phyloP scores from a whole-genome alignment of 805 yeast species.

The Candida xyloterini region DNA sequence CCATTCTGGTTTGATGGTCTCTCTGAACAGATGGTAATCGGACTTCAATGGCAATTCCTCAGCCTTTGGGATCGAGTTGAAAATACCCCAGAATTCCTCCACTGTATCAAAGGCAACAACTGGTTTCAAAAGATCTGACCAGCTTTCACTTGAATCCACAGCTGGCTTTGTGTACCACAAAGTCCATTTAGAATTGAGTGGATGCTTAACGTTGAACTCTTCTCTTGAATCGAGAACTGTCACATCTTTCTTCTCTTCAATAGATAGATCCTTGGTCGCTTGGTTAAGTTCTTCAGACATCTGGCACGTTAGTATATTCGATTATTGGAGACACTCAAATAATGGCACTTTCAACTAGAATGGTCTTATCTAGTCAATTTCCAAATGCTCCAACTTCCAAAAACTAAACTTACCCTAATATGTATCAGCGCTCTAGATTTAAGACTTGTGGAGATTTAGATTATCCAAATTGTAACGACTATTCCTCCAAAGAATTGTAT shows the following conservation, averaged over 20 bases:
- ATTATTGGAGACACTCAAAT: not conserved
- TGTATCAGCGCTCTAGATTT: slow-evolving; percentile 8
- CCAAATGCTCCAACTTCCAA: not conserved
- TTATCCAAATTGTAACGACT: slow-evolving; percentile 2
- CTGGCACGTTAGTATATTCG: slow-evolving; percentile 12
- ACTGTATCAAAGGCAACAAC: slow-evolving; percentile 91
- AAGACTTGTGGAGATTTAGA: slow-evolving; percentile 1
- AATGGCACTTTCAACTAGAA: not conserved
- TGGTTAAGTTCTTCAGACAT: slow-evolving; percentile 35
- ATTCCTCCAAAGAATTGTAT: slow-evolving; percentile 4
- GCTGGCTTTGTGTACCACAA: slow-evolving; percentile 97
- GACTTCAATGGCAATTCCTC: slow-evolving; percentile 87
- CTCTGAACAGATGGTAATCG: slow-evolving; percentile 93
- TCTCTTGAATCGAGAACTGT: slow-evolving; percentile 60
- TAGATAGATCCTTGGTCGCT: slow-evolving; percentile 34
- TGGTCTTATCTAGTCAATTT: not conserved
- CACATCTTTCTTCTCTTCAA: slow-evolving; percentile 34
- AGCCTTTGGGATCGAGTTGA: slow-evolving; percentile 89
- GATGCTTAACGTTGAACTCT: slow-evolving; percentile 78
- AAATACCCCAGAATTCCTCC: slow-evolving; percentile 98
- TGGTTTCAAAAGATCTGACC: slow-evolving; percentile 91
- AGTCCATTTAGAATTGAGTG: slow-evolving; percentile 89
- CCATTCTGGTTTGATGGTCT: slow-evolving; percentile 97
- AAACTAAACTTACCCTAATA: slow-evolving; percentile 4
- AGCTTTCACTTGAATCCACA: slow-evolving; percentile 70